Conservation (phyloP, 768 basidiomycete species). For the Pulveroboletus ravenelii region DNA sequence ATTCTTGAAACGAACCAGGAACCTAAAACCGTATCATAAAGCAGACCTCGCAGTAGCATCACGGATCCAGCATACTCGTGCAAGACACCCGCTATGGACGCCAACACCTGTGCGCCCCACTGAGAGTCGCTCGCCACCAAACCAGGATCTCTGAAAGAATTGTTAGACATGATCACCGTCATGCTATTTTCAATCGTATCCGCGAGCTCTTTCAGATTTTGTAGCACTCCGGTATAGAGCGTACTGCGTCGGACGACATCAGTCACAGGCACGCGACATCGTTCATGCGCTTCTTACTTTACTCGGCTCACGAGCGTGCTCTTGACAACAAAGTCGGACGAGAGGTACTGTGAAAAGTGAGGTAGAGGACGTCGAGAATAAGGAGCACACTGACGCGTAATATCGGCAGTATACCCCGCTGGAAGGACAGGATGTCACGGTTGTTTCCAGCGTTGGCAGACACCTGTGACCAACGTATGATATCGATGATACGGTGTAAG, state of each 20-base stretch:
- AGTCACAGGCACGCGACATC: conserved; percentile 1
- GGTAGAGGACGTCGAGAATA: background rate
- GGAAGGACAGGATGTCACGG: conserved; percentile 47
- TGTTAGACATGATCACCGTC: conserved; percentile 24
- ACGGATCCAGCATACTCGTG: conserved; percentile 43
- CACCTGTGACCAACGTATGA: conserved; percentile 44
- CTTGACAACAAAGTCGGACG: conserved; percentile 56
- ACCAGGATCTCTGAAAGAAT: conserved; percentile 32
- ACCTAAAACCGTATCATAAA: conserved; percentile 33
- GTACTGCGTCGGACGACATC: conserved; percentile 28
- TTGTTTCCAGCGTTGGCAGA: conserved; percentile 35
- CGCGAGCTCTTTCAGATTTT: conserved; percentile 42
- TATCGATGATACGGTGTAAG: conserved; percentile 44
- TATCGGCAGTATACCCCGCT: conserved; percentile 50
- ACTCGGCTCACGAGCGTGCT: conserved; percentile 47
- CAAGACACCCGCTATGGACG: conserved; percentile 43
- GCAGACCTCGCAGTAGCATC: conserved; percentile 15
- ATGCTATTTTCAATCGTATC: conserved; percentile 40
- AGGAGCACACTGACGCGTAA: conserved; percentile 37
- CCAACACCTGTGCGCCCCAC: conserved; percentile 41
- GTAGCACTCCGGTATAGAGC: conserved; percentile 42
- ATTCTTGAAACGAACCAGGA: conserved; percentile 55
- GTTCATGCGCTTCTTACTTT: conserved; percentile 37
- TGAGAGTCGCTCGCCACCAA: conserved; percentile 10
- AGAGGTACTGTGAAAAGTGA: conserved; percentile 42